phyloP scores from a whole-genome alignment of 371 early-diverging fungal genomes.

The Mucor saturninus region DNA sequence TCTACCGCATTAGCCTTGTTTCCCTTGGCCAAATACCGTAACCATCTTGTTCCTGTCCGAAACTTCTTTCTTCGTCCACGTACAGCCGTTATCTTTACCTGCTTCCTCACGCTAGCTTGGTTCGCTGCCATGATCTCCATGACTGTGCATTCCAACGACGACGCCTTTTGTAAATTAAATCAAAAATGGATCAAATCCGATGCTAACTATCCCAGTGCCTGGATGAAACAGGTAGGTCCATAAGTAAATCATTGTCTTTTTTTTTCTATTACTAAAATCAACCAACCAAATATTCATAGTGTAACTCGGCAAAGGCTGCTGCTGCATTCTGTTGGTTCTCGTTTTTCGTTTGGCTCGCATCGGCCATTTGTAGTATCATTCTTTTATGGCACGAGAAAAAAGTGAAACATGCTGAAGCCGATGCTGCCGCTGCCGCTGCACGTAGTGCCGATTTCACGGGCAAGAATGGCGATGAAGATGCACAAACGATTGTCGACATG shows the following conservation, averaged over 20 bases:
- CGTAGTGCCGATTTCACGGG: neutral
- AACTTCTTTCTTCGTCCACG: slow-evolving; percentile 48
- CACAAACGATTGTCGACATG: slow-evolving; percentile 12
- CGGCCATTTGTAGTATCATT: slow-evolving; percentile 15
- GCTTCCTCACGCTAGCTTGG: slow-evolving; percentile 45
- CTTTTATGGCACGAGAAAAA: slow-evolving; percentile 36
- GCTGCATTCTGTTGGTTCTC: slow-evolving; percentile 27
- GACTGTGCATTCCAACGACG: slow-evolving; percentile 40
- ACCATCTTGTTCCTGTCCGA: slow-evolving; percentile 12
- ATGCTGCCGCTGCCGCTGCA: too few species aligned
- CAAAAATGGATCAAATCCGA: slow-evolving; percentile 19
- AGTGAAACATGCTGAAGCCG: slow-evolving; percentile 10
- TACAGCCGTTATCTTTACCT: slow-evolving; percentile 41
- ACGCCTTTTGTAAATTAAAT: slow-evolving; percentile 34
- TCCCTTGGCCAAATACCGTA: slow-evolving; percentile 29
- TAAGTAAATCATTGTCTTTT: neutral
- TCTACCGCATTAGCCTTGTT: slow-evolving; percentile 34
- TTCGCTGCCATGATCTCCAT: slow-evolving; percentile 45
- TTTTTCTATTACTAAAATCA: neutral
- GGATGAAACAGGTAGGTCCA: slow-evolving; percentile 46
- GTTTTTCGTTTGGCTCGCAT: slow-evolving; percentile 24
- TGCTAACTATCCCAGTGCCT: slow-evolving; percentile 27
- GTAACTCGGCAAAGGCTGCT: slow-evolving; percentile 30
- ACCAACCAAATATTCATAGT: slow-evolving; percentile 12
- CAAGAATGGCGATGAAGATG: slow-evolving; percentile 9